Evolutionary conservation across 495 filamentous ascomycete species (phyloP).

Genomic region (Aspergillus kassunensis): DNA sequence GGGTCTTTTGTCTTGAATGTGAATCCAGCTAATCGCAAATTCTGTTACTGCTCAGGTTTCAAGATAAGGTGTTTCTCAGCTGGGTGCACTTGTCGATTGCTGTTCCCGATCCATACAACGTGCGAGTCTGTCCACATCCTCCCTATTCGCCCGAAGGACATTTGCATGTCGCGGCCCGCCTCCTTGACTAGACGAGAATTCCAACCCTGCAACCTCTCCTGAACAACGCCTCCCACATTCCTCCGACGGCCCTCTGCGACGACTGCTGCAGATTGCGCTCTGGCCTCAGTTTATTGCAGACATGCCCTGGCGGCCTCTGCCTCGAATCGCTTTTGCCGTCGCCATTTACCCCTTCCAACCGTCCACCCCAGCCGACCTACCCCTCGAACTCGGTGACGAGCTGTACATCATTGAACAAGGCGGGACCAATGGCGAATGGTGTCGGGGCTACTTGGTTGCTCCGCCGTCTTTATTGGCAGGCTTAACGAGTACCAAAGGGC

Average conservation of each 20-base stretch:
- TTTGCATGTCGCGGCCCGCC: constrained; percentile 34
- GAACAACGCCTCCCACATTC: constrained; percentile 16
- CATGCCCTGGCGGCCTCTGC: constrained; percentile 96
- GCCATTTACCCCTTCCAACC: constrained; percentile 90
- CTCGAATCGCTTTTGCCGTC: constrained; percentile 95
- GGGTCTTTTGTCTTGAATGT: constrained; percentile 3
- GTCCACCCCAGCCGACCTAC: constrained; percentile 83
- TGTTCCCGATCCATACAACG: constrained; percentile 10
- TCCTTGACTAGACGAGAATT: constrained; percentile 23
- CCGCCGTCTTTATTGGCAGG: constrained; percentile 90
- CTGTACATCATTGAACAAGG: constrained; percentile 97
- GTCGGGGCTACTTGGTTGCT: constrained; percentile 89
- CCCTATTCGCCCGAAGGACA: constrained; percentile 11
- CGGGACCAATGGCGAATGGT: constrained; percentile 83
- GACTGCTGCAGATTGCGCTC: constrained; percentile 20
- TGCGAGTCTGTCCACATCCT: constrained; percentile 23
- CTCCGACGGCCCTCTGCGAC: constrained; percentile 14
- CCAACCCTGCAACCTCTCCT: constrained; percentile 9
- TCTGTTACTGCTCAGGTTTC: not conserved
- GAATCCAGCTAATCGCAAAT: constrained; percentile 4
- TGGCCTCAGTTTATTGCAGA: constrained; percentile 25
- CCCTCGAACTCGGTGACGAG: constrained; percentile 94
- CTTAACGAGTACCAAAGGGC: constrained; percentile 84
- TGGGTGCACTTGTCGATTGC: not conserved
- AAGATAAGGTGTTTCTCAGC: constrained; percentile 1